Evolutionary conservation across 345 rosid genomes (phyloP).

Genomic region (Iberis pinnata): DNA sequence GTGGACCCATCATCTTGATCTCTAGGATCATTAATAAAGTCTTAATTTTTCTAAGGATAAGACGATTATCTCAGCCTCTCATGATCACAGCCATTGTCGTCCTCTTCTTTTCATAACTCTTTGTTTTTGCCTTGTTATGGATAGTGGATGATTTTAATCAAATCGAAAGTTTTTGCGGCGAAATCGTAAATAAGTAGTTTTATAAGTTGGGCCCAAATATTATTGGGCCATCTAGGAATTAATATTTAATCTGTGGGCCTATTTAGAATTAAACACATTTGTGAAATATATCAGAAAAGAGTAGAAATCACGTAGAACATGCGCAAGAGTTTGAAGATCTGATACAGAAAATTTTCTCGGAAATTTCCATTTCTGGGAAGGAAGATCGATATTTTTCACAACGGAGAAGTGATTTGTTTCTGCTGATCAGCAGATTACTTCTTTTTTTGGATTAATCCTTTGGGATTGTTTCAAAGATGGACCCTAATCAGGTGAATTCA

Average conservation of each 20-base stretch:
- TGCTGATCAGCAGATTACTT: conserved; percentile 11
- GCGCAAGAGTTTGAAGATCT: conserved; percentile 31
- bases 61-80: conserved; percentile 32
- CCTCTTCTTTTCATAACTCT: conserved; percentile 25
- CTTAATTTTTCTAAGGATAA: conserved; percentile 19
- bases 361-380: conserved; percentile 15
- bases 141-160: conserved; percentile 15
- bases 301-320: conserved; percentile 21
- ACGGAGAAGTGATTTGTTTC: conserved; percentile 6
- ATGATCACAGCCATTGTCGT: conserved; percentile 32
- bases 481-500: conserved; percentile 30
- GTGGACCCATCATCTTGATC: conserved; percentile 24
- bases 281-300: conserved; percentile 1
- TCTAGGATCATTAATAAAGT: conserved; percentile 27
- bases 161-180: not conserved
- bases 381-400: conserved; percentile 2
- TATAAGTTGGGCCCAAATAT: conserved; percentile 1
- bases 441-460: conserved; percentile 4
- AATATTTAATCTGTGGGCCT: not conserved
- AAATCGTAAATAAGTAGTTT: not conserved
- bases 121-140: conserved; percentile 13
- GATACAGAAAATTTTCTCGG: conserved; percentile 19
- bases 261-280: not conserved
- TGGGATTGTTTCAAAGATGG: conserved; percentile 25
- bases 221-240: conserved; percentile 2